Conservation (phyloP, 495 filamentous ascomycete genomes). For the Rhizodiscina lignyota region DNA sequence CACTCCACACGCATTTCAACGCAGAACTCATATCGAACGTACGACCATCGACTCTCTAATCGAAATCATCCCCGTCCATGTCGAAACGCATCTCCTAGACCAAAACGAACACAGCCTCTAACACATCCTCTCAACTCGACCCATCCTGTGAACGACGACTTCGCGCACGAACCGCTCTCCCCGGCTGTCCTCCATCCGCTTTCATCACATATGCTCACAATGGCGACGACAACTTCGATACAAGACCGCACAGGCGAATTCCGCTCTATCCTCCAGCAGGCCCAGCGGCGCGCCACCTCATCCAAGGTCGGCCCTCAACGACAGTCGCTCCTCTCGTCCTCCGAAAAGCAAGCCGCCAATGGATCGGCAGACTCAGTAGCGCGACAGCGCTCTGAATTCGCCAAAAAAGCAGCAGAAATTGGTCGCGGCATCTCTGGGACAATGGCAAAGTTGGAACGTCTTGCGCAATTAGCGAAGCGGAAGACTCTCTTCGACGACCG, state of each 20-base stretch:
- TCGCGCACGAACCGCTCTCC: no score
- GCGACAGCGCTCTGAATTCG: conserved; percentile 59
- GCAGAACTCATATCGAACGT: no score
- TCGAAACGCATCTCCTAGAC: no score
- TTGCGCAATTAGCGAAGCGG: conserved; percentile 85
- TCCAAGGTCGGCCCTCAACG: conserved; percentile 60
- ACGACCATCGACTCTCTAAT: no score
- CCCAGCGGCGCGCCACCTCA: conserved; percentile 53
- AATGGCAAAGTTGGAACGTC: conserved; percentile 82
- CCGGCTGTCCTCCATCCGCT: no score
- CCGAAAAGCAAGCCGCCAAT: conserved; percentile 55
- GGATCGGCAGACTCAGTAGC: conserved; percentile 27
- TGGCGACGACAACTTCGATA: conserved; percentile 52
- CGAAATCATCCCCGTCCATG: no score
- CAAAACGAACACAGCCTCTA: no score
- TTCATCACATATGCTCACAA: no score
- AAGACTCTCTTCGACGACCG: conserved; percentile 96
- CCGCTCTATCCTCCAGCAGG: conserved; percentile 69
- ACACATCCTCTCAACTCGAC: no score
- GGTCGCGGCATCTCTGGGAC: conserved; percentile 74
- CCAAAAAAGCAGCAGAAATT: conserved; percentile 74
- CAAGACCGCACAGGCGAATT: conserved; percentile 96
- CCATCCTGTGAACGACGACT: no score
- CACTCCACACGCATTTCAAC: no score
- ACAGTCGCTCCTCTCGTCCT: conserved; percentile 60